Percentiles rank a stretch among this genome's conserved stretches.
These are phyloP conservation scores for Boletus barrowsii DNA, from an alignment of 768 basidiomycete genomes.

Conservation along the genomic window DNA sequence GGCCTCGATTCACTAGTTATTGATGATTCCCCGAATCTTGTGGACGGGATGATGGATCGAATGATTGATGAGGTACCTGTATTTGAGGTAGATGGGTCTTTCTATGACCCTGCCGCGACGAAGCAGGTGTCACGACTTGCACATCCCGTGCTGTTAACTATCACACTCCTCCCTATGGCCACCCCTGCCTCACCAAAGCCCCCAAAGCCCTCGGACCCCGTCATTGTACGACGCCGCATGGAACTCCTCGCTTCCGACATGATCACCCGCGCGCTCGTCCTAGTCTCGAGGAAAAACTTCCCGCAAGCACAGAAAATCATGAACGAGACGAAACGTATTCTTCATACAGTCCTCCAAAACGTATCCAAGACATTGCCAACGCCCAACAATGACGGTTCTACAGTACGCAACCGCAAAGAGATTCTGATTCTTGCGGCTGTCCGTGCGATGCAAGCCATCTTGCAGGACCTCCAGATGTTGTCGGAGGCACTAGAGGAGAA, in stretches of 20 bases:
- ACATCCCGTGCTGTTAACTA: conserved; percentile 90
- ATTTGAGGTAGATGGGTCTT: conserved; percentile 92
- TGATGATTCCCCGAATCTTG: conserved; percentile 67
- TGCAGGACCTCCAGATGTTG: conserved; percentile 84
- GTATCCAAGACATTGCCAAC: conserved; percentile 71
- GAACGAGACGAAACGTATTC: conserved; percentile 86
- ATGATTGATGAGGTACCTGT: conserved; percentile 99
- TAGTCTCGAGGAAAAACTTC: conserved; percentile 89
- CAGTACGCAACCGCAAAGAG: conserved; percentile 74
- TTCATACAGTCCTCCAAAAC: conserved; percentile 86
- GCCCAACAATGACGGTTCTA: conserved; percentile 44
- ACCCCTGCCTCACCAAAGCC: conserved; percentile 31
- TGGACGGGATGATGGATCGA: conserved; percentile 90
- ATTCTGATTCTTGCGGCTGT: conserved; percentile 68
- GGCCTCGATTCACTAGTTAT: conserved; percentile 74
- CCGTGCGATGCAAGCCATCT: conserved; percentile 76
- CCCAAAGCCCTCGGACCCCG: conserved; percentile 66
- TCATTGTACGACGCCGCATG: conserved; percentile 92
- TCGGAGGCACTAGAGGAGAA: conserved; percentile 90
- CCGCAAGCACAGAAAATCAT: conserved; percentile 88
- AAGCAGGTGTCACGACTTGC: conserved; percentile 87
- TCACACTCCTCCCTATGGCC: conserved; percentile 74
- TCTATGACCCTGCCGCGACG: conserved; percentile 84
- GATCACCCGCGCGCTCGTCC: conserved; percentile 91
- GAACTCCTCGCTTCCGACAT: conserved; percentile 96